A percentile compares a stretch with the other conserved stretches of the same genome.
Conservation (phyloP, 2,329 filamentous ascomycete genomes). For the Calonectria hongkongensis region DNA sequence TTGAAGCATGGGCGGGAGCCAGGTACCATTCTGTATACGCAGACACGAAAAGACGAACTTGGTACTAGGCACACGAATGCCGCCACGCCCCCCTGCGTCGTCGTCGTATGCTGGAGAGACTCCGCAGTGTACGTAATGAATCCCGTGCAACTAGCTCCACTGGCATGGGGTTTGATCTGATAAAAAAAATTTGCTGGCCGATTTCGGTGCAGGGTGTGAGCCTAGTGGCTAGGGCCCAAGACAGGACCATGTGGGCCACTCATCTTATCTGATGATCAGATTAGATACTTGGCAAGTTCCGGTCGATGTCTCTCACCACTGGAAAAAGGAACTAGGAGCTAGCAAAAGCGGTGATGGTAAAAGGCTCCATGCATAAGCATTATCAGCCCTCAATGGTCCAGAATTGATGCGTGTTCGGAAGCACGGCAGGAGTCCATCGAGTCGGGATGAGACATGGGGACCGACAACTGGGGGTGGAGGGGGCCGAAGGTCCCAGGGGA, state of each 20-base stretch:
- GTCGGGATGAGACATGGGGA: constrained; percentile 21
- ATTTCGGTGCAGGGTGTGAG: constrained; percentile 48
- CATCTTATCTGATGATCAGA: constrained; percentile 69
- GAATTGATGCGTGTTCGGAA: constrained; percentile 4
- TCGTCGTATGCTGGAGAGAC: constrained; percentile 34
- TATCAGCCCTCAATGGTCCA: constrained; percentile 12
- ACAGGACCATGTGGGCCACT: constrained; percentile 31
- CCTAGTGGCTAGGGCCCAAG: constrained; percentile 30
- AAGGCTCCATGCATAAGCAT: constrained; percentile 14
- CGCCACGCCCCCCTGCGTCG: constrained; percentile 16
- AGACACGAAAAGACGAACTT: constrained; percentile 7
- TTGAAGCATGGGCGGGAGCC: constrained; percentile 8
- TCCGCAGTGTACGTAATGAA: constrained; percentile 44
- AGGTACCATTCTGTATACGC: constrained; percentile 24
- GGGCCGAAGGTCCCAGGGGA: constrained; percentile 11
- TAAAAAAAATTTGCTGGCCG: constrained; percentile 53
- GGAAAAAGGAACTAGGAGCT: neutral
- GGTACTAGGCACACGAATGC: constrained; percentile 5
- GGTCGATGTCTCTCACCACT: constrained; percentile 24
- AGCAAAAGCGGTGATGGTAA: constrained; percentile 2
- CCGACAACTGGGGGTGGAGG: constrained; percentile 17
- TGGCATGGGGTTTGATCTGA: constrained; percentile 48
- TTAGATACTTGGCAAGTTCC: constrained; percentile 58
- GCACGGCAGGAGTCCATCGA: constrained; percentile 9
- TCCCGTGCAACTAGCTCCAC: constrained; percentile 29